Conservation (phyloP, 2,329 filamentous ascomycete species). For the Penicillium sp. region DNA sequence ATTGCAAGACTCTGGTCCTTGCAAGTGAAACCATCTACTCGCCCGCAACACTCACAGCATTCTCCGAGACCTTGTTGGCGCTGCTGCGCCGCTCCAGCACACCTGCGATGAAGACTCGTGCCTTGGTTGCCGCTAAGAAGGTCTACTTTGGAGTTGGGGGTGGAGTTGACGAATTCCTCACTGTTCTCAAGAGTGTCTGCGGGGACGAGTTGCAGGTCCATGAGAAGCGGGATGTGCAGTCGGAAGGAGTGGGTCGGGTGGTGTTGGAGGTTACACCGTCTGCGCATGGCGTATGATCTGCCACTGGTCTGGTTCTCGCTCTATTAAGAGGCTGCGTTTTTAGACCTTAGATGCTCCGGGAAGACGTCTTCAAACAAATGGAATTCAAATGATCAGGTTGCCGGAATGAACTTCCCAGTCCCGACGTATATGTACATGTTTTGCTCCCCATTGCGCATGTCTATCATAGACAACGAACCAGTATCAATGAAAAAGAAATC, state of each 20-base stretch:
- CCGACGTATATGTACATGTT: slow-evolving; percentile 41
- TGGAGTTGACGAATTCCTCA: slow-evolving; percentile 61
- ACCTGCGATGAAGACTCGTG: slow-evolving; percentile 39
- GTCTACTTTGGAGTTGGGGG: slow-evolving; percentile 70
- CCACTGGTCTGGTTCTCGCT: not conserved
- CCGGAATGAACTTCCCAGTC: slow-evolving; percentile 28
- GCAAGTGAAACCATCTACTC: slow-evolving; percentile 68
- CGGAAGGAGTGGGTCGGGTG: slow-evolving; percentile 48
- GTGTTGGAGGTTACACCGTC: slow-evolving; percentile 41
- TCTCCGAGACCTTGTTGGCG: slow-evolving; percentile 56
- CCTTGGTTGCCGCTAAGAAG: slow-evolving; percentile 63
- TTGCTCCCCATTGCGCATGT: slow-evolving; percentile 27
- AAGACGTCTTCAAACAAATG: slow-evolving; percentile 22
- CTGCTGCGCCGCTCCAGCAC: slow-evolving; percentile 49
- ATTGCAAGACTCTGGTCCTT: slow-evolving; percentile 53
- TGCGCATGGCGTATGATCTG: slow-evolving; percentile 3
- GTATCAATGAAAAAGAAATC: slow-evolving; percentile 18
- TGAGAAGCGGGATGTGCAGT: slow-evolving; percentile 41
- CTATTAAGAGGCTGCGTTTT: not conserved
- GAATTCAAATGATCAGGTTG: slow-evolving; percentile 31
- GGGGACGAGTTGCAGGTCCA: slow-evolving; percentile 31
- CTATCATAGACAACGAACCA: slow-evolving; percentile 24
- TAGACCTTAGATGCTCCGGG: not conserved
- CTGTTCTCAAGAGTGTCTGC: slow-evolving; percentile 33
- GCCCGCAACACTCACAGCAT: slow-evolving; percentile 55